Evolutionary conservation across 352 stramenopile species (phyloP).

Genomic region (Phytopythium cucurbitacearum): DNA sequence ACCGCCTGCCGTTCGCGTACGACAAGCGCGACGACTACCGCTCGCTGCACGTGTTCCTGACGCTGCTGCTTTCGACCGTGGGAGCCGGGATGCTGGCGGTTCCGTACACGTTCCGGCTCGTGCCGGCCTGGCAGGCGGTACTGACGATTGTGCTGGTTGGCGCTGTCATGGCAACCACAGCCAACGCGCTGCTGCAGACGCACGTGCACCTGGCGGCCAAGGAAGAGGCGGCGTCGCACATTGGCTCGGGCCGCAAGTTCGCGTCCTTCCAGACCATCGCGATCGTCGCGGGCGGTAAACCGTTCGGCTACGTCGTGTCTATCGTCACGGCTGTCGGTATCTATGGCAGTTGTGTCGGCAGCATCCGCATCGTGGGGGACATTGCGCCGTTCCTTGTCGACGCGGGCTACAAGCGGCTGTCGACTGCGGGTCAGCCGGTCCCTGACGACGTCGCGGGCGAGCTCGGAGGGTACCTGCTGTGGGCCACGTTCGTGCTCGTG

Average conservation of each 20-base stretch:
- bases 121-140: conserved; percentile 38
- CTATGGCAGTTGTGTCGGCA: conserved; percentile 67
- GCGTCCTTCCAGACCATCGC: conserved; percentile 67
- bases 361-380: conserved; percentile 64
- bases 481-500: conserved; percentile 38
- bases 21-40: conserved; percentile 25
- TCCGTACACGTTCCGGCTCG: conserved; percentile 65
- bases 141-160: conserved; percentile 41
- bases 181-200: conserved; percentile 48
- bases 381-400: conserved; percentile 58
- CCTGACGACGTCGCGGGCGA: conserved; percentile 1
- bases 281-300: conserved; percentile 38
- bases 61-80: conserved; percentile 74
- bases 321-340: conserved; percentile 63
- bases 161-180: conserved; percentile 48
- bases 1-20: conserved; percentile 50
- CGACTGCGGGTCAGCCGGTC: not conserved
- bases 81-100: conserved; percentile 67
- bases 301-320: conserved; percentile 57
- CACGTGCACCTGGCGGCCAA: conserved; percentile 50
- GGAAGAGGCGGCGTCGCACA: conserved; percentile 36
- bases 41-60: conserved; percentile 67
- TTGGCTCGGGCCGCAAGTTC: conserved; percentile 45
- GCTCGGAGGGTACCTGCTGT: conserved; percentile 47
- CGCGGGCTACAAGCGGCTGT: conserved; percentile 18